Evolutionary conservation across 148 eudicot genomes (phyloP).

Genomic region (Rhododendron henanense): DNA sequence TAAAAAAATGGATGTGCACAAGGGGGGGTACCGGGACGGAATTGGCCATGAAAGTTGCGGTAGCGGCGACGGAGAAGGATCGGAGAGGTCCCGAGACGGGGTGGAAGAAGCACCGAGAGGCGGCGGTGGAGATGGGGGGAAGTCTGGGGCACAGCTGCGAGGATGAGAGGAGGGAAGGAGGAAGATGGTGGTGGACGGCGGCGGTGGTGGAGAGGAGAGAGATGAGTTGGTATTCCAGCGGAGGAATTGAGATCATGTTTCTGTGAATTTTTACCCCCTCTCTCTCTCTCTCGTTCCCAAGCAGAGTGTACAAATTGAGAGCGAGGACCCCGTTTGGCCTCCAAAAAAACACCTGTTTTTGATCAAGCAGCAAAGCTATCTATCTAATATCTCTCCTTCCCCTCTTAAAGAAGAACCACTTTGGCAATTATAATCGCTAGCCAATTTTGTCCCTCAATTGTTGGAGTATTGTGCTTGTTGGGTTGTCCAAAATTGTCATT

Average conservation of each 20-base stretch:
- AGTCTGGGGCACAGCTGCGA: neutral
- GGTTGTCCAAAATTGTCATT: no score
- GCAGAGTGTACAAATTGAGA: neutral
- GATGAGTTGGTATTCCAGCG: constrained; percentile 27
- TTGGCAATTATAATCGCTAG: no score
- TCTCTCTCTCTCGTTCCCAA: neutral
- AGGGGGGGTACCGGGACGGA: constrained; percentile 24
- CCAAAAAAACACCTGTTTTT: no score
- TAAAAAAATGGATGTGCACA: neutral
- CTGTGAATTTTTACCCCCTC: neutral
- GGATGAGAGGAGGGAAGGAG: constrained; percentile 21
- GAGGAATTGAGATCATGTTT: constrained; percentile 34
- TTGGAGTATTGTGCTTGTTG: no score
- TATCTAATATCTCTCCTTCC: no score
- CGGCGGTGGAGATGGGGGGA: constrained; percentile 4
- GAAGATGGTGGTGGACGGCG: constrained; percentile 15
- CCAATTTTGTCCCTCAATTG: no score
- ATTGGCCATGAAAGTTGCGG: constrained; percentile 19
- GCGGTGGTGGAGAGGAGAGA: constrained; percentile 19
- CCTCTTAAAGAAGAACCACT: no score
- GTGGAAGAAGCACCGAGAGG: neutral
- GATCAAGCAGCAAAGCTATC: no score
- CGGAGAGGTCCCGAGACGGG: constrained; percentile 14
- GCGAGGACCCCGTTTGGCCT: no score
- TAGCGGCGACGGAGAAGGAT: constrained; percentile 15